Conservation (phyloP, 148 eudicot species). For the Cornus controversa region DNA sequence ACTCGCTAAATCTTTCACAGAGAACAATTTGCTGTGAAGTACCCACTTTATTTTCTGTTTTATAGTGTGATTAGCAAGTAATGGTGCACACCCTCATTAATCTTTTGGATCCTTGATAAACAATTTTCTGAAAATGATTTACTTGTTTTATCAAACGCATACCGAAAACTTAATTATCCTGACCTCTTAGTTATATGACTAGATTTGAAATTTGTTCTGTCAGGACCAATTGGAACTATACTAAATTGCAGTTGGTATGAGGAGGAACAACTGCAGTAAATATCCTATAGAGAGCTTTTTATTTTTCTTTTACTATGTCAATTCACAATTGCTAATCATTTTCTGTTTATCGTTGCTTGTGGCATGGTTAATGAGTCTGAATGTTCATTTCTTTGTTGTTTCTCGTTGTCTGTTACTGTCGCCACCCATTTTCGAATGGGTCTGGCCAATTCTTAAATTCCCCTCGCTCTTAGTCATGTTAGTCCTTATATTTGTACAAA, state of each 20-base stretch:
- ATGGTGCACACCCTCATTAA: background rate
- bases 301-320: too few relatives aligned
- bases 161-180: background rate
- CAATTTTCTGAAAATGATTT: background rate
- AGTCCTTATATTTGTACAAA: background rate
- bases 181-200: background rate
- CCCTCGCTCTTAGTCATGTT: background rate
- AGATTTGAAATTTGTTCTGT: background rate
- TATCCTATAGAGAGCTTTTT: background rate
- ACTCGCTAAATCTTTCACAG: background rate
- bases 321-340: too few relatives aligned
- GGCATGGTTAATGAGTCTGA: background rate
- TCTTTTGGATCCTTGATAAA: background rate
- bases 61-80: too few relatives aligned
- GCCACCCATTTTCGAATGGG: background rate
- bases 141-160: background rate
- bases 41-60: too few relatives aligned
- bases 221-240: background rate
- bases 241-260: background rate
- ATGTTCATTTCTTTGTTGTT: background rate
- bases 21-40: background rate
- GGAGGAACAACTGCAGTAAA: background rate
- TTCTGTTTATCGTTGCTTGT: background rate
- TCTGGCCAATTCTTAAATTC: too few relatives aligned
- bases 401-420: background rate